Conservation (phyloP, 2,329 filamentous ascomycete species). For the Aspergillus tubingensis region DNA sequence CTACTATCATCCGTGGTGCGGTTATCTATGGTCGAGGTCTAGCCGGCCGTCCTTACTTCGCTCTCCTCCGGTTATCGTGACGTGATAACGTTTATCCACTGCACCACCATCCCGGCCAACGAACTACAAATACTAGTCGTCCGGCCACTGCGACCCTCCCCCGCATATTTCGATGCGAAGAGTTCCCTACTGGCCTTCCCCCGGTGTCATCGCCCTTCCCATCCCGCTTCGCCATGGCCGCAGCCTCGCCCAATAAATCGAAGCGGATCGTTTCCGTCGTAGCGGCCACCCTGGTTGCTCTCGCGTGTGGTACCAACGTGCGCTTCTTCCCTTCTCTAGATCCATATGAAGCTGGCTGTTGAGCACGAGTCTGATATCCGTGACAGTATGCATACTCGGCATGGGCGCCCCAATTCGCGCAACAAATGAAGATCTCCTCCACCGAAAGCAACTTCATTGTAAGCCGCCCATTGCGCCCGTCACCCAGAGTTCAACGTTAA, state of each 20-base stretch:
- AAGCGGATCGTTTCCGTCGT: conserved; percentile 79
- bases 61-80: conserved; percentile 6
- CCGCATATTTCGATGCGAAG: conserved; percentile 7
- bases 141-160: conserved; percentile 1
- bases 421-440: conserved; percentile 81
- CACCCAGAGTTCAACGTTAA: background rate
- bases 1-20: background rate
- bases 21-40: background rate
- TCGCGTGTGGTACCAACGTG: conserved; percentile 93
- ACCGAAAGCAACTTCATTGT: conserved; percentile 91
- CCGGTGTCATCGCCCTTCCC: conserved; percentile 4
- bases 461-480: conserved; percentile 34
- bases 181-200: background rate
- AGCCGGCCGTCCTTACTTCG: background rate
- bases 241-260: conserved; percentile 29
- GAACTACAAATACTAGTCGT: conserved; percentile 6
- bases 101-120: conserved; percentile 2
- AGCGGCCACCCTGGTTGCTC: conserved; percentile 78
- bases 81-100: conserved; percentile 9
- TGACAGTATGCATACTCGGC: conserved; percentile 93
- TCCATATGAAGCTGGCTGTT: background rate
- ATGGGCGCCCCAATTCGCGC: conserved; percentile 94
- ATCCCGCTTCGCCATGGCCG: conserved; percentile 27
- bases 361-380: conserved; percentile 22
- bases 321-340: conserved; percentile 15